These are phyloP conservation scores for Phytophthora parvispora DNA, from an alignment of 352 stramenopile genomes.

Conservation along the genomic window DNA sequence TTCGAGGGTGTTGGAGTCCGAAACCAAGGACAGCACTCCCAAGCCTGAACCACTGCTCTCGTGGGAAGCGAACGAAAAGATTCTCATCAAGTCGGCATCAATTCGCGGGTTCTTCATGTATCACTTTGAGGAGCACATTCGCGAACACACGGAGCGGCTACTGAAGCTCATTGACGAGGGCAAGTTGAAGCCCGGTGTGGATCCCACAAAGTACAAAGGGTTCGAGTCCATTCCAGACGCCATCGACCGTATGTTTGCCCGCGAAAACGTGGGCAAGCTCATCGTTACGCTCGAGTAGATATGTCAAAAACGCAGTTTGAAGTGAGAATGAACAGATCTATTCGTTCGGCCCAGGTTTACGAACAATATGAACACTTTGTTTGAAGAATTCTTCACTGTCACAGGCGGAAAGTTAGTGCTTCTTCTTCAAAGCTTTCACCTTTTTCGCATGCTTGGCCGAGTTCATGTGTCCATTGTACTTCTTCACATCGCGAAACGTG, in stretches of 20 bases:
- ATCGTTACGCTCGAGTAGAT: conserved; percentile 54
- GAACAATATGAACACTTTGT: neutral
- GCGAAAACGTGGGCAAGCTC: conserved; percentile 72
- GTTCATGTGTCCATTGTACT: conserved; percentile 91
- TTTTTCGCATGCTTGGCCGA: conserved; percentile 86
- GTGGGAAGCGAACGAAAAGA: conserved; percentile 40
- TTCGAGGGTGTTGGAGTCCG: conserved; percentile 38
- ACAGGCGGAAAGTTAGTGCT: conserved; percentile 12
- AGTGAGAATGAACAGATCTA: conserved; percentile 5
- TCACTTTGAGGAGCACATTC: conserved; percentile 40
- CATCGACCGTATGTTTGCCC: conserved; percentile 62
- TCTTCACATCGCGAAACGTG: conserved; percentile 74
- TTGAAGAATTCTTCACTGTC: neutral
- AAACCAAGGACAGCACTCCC: conserved; percentile 7
- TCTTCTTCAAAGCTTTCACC: conserved; percentile 72
- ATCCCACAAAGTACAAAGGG: conserved; percentile 44
- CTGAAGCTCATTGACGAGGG: conserved; percentile 51
- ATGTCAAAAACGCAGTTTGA: neutral
- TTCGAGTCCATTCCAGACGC: conserved; percentile 63
- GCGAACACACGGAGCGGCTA: conserved; percentile 50
- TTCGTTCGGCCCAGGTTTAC: neutral
- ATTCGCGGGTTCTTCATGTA: conserved; percentile 46
- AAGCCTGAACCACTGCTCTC: conserved; percentile 25
- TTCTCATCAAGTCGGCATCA: conserved; percentile 46
- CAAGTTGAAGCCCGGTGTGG: conserved; percentile 51